Conservation (phyloP, 768 basidiomycete species). For the Russula earlei region DNA sequence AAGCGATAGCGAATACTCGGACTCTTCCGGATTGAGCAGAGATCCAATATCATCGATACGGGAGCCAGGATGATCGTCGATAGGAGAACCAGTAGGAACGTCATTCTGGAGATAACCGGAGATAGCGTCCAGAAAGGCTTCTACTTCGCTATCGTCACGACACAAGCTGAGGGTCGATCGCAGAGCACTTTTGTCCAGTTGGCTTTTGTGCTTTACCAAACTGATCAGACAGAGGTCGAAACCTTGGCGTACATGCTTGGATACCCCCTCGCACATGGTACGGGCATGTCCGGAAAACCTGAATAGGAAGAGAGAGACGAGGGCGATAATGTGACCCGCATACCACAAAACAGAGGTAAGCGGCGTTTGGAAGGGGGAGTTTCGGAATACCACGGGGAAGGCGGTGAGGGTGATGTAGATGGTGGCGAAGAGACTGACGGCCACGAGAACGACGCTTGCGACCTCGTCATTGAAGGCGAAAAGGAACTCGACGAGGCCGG, state of each 20-base stretch:
- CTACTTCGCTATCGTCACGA: not conserved
- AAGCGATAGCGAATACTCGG: not conserved
- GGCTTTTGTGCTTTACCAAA: not conserved
- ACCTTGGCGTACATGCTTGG: not conserved
- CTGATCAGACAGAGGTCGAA: not conserved
- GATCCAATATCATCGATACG: not conserved
- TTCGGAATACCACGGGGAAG: not conserved
- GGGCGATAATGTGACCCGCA: not conserved
- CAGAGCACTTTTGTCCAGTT: not conserved
- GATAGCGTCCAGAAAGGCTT: not conserved
- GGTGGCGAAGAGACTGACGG: not conserved
- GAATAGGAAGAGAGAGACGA: not conserved
- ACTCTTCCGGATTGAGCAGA: not conserved
- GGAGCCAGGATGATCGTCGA: not conserved
- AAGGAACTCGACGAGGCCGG: not conserved
- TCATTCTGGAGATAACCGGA: not conserved
- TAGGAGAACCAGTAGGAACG: too few species aligned
- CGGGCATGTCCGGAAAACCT: not conserved
- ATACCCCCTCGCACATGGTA: not conserved
- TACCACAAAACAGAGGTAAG: not conserved
- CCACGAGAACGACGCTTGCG: not conserved
- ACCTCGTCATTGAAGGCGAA: not conserved
- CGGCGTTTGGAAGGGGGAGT: conserved; percentile 1
- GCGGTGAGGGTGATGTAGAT: not conserved
- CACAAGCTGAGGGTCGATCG: not conserved